Evolutionary conservation across 306 rosid genomes (phyloP), one percentile per base, ranked within the genome.

Genomic region (Echinosophora koreensis): DNA sequence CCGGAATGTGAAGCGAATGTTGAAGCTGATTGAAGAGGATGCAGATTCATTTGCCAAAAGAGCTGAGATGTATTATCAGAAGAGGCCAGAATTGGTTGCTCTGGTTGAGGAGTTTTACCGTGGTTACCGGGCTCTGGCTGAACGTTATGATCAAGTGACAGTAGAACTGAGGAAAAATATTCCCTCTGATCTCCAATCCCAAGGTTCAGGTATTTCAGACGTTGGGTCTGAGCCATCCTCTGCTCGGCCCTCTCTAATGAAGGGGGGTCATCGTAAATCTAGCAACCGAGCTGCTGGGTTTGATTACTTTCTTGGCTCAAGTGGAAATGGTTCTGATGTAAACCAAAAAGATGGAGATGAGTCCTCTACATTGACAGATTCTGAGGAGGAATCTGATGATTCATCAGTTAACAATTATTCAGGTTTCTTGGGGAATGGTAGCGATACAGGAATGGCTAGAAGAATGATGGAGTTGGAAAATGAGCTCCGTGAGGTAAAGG

Each of bases 31-130:
- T 30, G 99, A 95, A 82, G 91, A 91, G 70, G 97, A 95, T 83
- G 99, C 91, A 54, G 99, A 96, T 85, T 90, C 99, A 46, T 91
- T 92, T 69, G 99, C 99, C 27, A 96, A 87, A 81, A 96, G 84
- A 74, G 99, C 92, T 64, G 98, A 96, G 77, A 95, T 95, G 99
- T 95, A 95, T 87, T 92, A 95, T 80, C 92, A 92, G 81, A 95
- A 88, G 86, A 86, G 99, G 66, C 99, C 99, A 11, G 97, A 91
- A 60, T 87, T 96, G 86, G 73, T 92, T 74, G 77, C 96, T 82
- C 91, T 88, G 80, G 98, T 96, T 37, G 98, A 92, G 85, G 96
- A 96, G 56, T 92, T 91, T 73, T 89, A 91, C 84, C 96, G 96
- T 27, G 78, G 84, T 86, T 92, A 91, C 86, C 90, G 98, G 55